phyloP scores from a whole-genome alignment of 768 basidiomycete genomes.

The Cystobasidium tubakii region DNA sequence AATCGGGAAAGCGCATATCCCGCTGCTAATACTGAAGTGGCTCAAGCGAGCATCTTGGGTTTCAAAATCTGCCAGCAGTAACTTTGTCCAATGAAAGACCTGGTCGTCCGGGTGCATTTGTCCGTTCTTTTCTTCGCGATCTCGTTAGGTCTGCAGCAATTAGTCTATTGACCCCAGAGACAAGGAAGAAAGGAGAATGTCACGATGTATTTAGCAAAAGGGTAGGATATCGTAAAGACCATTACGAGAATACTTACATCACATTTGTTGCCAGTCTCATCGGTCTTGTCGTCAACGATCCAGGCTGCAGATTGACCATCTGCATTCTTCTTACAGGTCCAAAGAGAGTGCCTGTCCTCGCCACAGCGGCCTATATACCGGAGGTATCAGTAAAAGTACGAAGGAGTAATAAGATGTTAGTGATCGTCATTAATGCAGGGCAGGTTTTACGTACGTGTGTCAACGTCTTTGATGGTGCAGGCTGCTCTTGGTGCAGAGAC shows the following conservation, averaged over 20 bases:
- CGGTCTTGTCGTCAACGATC: neutral
- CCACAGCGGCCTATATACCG: neutral
- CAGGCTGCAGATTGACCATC: neutral
- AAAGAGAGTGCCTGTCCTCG: neutral
- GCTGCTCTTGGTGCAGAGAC: neutral
- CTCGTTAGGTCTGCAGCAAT: neutral
- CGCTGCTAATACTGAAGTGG: neutral
- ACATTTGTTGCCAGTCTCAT: neutral
- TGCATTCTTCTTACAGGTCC: neutral
- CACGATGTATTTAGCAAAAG: no score
- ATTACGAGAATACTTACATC: neutral
- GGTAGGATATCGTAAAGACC: no score
- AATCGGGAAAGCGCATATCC: neutral
- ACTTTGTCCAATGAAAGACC: neutral
- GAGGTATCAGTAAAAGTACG: no score
- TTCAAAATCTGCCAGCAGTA: constrained; percentile 1
- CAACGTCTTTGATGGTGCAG: neutral
- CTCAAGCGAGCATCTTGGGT: neutral
- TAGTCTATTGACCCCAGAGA: neutral
- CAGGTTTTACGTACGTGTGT: neutral
- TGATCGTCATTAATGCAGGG: no score
- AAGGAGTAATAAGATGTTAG: no score
- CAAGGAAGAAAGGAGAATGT: no score
- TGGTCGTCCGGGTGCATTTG: neutral
- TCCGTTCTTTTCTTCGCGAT: neutral